phyloP scores from a whole-genome alignment of 805 yeast species.

The Saturnispora saitoi region DNA sequence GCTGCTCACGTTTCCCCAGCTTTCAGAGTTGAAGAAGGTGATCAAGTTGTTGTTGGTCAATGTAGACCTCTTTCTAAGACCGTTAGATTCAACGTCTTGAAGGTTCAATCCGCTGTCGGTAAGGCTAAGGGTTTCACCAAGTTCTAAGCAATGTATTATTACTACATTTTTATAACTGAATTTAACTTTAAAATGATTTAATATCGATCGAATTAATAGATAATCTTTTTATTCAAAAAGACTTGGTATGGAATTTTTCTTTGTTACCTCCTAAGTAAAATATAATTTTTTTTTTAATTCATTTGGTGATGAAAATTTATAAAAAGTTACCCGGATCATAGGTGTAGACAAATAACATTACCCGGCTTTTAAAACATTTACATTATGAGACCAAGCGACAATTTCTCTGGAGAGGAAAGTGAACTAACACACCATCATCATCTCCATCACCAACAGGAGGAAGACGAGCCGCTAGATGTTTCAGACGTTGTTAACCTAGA shows the following conservation, averaged over 20 bases:
- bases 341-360: background rate
- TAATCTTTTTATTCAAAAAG: background rate
- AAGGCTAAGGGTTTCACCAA: conserved; percentile 93
- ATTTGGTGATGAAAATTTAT: background rate
- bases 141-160: conserved; percentile 50
- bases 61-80: conserved; percentile 99
- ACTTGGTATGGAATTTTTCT: too few species aligned
- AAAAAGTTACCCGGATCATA: background rate
- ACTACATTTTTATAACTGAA: conserved; percentile 5
- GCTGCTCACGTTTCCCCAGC: conserved; percentile 99
- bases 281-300: too few species aligned
- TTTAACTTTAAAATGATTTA: conserved; percentile 6
- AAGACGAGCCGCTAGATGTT: conserved; percentile 2
- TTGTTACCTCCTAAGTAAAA: too few species aligned
- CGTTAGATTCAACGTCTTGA: conserved; percentile 98
- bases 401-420: background rate
- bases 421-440: background rate
- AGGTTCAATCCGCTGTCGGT: conserved; percentile 84
- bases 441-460: background rate
- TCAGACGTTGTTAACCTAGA: conserved; percentile 6
- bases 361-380: conserved; percentile 1
- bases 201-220: background rate
- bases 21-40: conserved; percentile 99
- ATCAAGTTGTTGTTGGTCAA: conserved; percentile 98
- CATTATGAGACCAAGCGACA: background rate